A percentile compares a stretch with the other conserved stretches of the same genome.
These are phyloP conservation scores for Lecanicillium sp. DNA, from an alignment of 2,329 filamentous ascomycete genomes.

Conservation along the genomic window DNA sequence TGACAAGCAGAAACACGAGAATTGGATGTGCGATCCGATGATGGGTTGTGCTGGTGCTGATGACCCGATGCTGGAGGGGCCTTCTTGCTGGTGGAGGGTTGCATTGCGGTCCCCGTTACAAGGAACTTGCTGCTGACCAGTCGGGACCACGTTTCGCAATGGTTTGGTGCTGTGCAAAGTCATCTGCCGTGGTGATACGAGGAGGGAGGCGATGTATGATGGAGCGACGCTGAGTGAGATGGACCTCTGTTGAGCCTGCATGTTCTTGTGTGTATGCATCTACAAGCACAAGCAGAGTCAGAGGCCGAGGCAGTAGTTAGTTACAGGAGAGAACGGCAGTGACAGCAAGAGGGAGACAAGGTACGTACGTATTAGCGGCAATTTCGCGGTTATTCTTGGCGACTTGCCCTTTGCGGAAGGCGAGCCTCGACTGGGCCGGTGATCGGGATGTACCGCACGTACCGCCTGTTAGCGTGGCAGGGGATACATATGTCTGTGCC, in stretches of 20 bases:
- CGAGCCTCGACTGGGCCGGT: neutral
- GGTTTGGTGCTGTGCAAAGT: no score
- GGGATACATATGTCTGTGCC: no score
- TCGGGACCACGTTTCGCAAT: no score
- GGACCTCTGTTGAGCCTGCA: no score
- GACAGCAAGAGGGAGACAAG: neutral
- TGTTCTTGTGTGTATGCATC: no score
- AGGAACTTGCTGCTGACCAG: no score
- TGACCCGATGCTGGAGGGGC: neutral
- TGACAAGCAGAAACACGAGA: neutral
- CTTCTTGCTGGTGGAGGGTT: neutral
- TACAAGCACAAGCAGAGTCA: no score
- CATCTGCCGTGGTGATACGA: no score
- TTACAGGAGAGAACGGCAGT: no score
- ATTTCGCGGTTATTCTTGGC: constrained; percentile 10
- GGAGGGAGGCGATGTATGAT: no score
- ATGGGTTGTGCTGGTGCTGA: neutral
- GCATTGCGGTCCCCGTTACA: neutral
- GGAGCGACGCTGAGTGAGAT: no score
- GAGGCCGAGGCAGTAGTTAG: no score
- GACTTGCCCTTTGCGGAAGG: constrained; percentile 6
- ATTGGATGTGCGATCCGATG: constrained; percentile 1
- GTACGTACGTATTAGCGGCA: neutral
- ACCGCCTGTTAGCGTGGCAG: constrained; percentile 1
- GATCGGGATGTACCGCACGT: constrained; percentile 13